Conservation (phyloP, 768 basidiomycete species). For the Trametopsis cervina region DNA sequence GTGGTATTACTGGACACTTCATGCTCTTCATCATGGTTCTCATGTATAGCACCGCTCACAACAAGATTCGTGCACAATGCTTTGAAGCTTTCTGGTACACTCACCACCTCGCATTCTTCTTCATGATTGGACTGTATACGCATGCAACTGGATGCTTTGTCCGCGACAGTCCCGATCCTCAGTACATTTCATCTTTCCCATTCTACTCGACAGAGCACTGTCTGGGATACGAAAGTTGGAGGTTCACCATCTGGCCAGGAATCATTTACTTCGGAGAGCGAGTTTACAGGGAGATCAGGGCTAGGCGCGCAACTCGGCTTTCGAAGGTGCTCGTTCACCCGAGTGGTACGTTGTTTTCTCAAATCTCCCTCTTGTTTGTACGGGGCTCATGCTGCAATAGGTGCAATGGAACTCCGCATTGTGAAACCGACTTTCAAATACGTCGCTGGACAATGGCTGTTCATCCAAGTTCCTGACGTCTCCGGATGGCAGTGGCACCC, state of each 20-base stretch:
- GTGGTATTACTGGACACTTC: conserved; percentile 92
- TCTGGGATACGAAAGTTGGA: conserved; percentile 87
- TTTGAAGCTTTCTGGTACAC: conserved; percentile 99
- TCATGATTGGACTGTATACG: conserved; percentile 84
- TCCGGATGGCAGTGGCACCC: conserved; percentile 91
- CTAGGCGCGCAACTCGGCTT: conserved; percentile 68
- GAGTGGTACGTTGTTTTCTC: conserved; percentile 47
- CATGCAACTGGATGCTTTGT: conserved; percentile 96
- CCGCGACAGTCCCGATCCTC: conserved; percentile 74
- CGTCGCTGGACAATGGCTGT: conserved; percentile 87
- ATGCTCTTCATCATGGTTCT: conserved; percentile 92
- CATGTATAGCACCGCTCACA: conserved; percentile 89
- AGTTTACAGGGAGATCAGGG: conserved; percentile 76
- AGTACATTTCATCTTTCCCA: conserved; percentile 63
- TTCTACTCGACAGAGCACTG: conserved; percentile 88
- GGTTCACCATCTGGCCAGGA: conserved; percentile 89
- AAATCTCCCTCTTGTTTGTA: conserved; percentile 2
- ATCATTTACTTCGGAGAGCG: conserved; percentile 87
- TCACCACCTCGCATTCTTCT: conserved; percentile 91
- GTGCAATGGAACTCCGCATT: conserved; percentile 91
- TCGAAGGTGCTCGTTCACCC: conserved; percentile 88
- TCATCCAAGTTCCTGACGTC: conserved; percentile 82
- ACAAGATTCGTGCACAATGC: conserved; percentile 80
- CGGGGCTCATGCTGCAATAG: conserved; percentile 16
- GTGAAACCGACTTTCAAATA: conserved; percentile 90